Evolutionary conservation across 257 asterid genomes (phyloP).

Genomic region (Solanum chmielewskii): DNA sequence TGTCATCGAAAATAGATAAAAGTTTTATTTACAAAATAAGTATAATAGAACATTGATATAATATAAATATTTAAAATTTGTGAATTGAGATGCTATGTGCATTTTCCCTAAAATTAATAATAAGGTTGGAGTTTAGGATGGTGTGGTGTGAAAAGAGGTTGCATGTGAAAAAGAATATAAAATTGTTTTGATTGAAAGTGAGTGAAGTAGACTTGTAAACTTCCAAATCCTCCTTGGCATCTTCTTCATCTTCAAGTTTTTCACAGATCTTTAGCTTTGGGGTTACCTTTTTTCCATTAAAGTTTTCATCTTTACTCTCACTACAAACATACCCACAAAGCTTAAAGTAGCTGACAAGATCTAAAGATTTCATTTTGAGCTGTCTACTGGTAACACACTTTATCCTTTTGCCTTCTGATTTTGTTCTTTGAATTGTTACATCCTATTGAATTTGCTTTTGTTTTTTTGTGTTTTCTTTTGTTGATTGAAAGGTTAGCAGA

Average conservation of each 20-base stretch:
- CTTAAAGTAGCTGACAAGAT: neutral
- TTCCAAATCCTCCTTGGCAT: neutral
- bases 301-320: constrained; percentile 3
- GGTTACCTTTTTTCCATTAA: neutral
- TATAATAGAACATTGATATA: no score
- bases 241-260: neutral
- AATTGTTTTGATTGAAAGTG: neutral
- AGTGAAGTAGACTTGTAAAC: neutral
- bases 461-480: neutral
- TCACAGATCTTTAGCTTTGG: neutral
- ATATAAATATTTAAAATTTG: no score
- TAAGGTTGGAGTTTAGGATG: no score
- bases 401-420: neutral
- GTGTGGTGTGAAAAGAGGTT: neutral
- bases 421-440: neutral
- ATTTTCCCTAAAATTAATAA: no score
- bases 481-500: neutral
- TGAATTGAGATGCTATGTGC: no score
- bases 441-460: neutral
- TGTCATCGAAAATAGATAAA: no score
- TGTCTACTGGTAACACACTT: neutral
- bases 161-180: neutral
- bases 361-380: neutral
- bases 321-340: neutral
- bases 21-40: no score